These are phyloP conservation scores for Cadophora gregata DNA, from an alignment of 2,329 filamentous ascomycete genomes.

Conservation along the genomic window DNA sequence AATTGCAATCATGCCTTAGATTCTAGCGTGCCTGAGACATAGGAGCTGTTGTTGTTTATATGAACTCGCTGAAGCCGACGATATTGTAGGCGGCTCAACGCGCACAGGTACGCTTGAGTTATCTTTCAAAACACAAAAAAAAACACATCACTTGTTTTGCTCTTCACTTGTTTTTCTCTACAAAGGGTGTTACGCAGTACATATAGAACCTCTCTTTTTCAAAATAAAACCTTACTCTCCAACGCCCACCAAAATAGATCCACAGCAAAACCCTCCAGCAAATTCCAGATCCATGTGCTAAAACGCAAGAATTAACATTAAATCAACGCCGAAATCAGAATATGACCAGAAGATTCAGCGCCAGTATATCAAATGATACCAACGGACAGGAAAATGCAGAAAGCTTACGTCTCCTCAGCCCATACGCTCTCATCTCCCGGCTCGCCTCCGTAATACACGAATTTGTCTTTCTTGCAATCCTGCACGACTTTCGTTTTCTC, in stretches of 20 bases:
- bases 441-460: slow-evolving; percentile 25
- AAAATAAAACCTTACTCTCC: not conserved
- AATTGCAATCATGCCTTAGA: no score
- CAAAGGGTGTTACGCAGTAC: not conserved
- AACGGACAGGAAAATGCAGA: not conserved
- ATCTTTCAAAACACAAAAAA: no score
- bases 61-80: not conserved
- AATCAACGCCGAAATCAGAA: not conserved
- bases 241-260: not conserved
- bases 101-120: not conserved
- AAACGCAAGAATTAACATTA: not conserved
- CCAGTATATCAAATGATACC: not conserved
- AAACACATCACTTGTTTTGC: no score
- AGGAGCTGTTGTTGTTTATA: not conserved
- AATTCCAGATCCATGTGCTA: not conserved
- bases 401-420: slow-evolving; percentile 22
- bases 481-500: slow-evolving; percentile 16
- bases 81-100: no score
- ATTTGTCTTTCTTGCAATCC: slow-evolving; percentile 6
- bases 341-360: not conserved
- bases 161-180: no score
- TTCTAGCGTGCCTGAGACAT: not conserved
- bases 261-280: not conserved
- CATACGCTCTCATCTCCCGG: slow-evolving; percentile 23
- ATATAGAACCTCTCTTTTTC: not conserved